Base-by-base conservation (phyloP, 2,329 filamentous ascomycete genomes). In the Elsinoe necatrix region DNA sequence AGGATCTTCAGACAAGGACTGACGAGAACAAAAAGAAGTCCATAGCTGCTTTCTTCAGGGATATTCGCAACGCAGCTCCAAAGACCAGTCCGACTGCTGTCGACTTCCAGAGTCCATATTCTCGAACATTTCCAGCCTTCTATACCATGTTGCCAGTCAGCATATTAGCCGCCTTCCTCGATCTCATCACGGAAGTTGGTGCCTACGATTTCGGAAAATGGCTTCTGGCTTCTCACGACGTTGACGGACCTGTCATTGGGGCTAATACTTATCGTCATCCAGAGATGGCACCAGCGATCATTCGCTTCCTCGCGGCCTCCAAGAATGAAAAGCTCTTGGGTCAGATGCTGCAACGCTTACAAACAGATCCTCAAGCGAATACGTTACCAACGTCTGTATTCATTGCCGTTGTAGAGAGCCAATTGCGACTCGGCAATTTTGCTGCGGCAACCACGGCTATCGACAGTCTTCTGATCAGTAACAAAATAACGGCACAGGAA, bases 221-320 rank as follows among this genome's bases (percentile, higher is more conserved):
- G 75, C 67, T 84, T 11, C 67, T 83, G 1, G 73, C 75, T 56
- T 75, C 74, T 0, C 63, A 73, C 8, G 79, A 80, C 60, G 61
- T 79, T 12, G 79, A 82, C 61, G 79, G 77, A 0, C 77, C 79
- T n/a, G 59, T 78, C 2, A 79, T 83, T 21, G 67, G 73, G 20
- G 61, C 64, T 11, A 63, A 64, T 18, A 60, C 73, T 23, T 82
- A 80, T 61, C 63, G 63, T 2, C 68, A 80, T 59, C 73, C 73
- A 27, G 68, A 69, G 48, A 68, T 84, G 21, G 72, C 76, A 2
- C 75, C 80, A 11, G 74, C 79, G 0, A 68, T 84, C 25, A 70
- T 82, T 31, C 74, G 77, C 16, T 82, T 80, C 61, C 80, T 79
- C 5, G 69, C 74, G 9, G 73, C 75, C 16, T 75, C 76, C 9